These are phyloP conservation scores for Tolypocladium sp. DNA, from an alignment of 2,329 filamentous ascomycete genomes.

Conservation along the genomic window DNA sequence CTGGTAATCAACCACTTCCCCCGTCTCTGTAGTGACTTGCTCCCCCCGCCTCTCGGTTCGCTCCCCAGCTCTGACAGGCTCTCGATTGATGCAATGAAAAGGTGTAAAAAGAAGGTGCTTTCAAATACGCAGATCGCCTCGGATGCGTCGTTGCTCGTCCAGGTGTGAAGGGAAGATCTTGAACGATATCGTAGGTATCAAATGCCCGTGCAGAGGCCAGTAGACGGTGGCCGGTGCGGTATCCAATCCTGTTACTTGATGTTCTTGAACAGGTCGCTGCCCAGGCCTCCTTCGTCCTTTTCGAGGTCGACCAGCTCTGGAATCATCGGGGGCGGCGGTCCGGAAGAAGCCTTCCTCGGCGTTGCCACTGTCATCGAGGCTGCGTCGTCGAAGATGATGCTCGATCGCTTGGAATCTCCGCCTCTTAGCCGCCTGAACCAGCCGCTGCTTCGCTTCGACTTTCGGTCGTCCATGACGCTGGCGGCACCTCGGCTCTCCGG, in stretches of 20 bases:
- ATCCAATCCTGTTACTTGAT: constrained; percentile 36
- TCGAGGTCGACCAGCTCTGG: constrained; percentile 46
- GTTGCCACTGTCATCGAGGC: constrained; percentile 11
- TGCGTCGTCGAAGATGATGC: constrained; percentile 30
- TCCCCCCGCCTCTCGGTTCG: background rate
- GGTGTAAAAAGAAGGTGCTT: background rate
- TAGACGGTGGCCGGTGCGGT: background rate
- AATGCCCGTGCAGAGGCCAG: background rate
- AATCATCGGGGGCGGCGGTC: constrained; percentile 52
- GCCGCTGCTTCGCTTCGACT: constrained; percentile 45
- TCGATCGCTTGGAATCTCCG: constrained; percentile 29
- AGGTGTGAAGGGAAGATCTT: constrained; percentile 11
- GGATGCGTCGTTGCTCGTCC: constrained; percentile 16
- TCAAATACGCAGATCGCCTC: constrained; percentile 10
- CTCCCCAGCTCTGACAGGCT: background rate
- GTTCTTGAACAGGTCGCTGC: constrained; percentile 48
- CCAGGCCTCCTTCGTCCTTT: constrained; percentile 36
- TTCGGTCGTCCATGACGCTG: constrained; percentile 42
- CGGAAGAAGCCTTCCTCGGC: constrained; percentile 23
- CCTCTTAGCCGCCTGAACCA: constrained; percentile 48
- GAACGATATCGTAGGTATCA: constrained; percentile 4
- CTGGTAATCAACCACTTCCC: constrained; percentile 7
- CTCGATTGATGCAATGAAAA: background rate
- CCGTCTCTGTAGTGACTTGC: background rate
- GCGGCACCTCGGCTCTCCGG: constrained; percentile 42